Evolutionary conservation across 371 early-diverging fungal species (phyloP).

Genomic region (Saksenaea oblongispora): DNA sequence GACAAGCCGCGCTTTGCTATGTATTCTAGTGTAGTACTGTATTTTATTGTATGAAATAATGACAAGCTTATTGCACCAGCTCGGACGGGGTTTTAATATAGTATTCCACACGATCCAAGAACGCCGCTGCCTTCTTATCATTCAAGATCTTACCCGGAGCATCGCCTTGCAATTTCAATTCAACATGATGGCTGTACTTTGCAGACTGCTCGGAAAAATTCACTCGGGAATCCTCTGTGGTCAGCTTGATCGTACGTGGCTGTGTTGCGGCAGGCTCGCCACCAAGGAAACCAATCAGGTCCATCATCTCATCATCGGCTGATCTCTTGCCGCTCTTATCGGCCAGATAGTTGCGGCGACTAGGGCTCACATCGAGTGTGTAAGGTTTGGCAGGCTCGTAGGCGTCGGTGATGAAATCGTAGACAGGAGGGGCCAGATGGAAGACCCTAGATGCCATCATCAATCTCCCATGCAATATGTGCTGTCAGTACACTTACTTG

Average conservation of each 20-base stretch:
- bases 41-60: not conserved
- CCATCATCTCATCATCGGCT: conserved; percentile 29
- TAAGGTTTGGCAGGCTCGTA: conserved; percentile 42
- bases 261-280: conserved; percentile 16
- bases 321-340: conserved; percentile 10
- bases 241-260: conserved; percentile 19
- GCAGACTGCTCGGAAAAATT: conserved; percentile 21
- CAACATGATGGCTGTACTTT: conserved; percentile 20
- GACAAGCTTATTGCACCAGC: conserved; percentile 19
- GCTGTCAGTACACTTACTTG: conserved; percentile 27
- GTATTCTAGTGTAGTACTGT: too few species aligned
- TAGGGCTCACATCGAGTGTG: conserved; percentile 27
- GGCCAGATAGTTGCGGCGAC: conserved; percentile 12
- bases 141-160: conserved; percentile 37
- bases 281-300: conserved; percentile 42
- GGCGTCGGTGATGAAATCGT: conserved; percentile 49
- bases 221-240: conserved; percentile 18
- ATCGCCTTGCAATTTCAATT: conserved; percentile 42
- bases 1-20: too few species aligned
- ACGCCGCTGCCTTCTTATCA: conserved; percentile 37
- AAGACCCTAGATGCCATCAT: conserved; percentile 32
- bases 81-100: conserved; percentile 49
- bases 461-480: not conserved
- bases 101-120: conserved; percentile 52
- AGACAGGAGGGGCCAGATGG: conserved; percentile 42